Evolutionary conservation across 140 eudicot species (phyloP), one percentile per base, ranked within the genome.

Genomic region (Cichorium intybus): DNA sequence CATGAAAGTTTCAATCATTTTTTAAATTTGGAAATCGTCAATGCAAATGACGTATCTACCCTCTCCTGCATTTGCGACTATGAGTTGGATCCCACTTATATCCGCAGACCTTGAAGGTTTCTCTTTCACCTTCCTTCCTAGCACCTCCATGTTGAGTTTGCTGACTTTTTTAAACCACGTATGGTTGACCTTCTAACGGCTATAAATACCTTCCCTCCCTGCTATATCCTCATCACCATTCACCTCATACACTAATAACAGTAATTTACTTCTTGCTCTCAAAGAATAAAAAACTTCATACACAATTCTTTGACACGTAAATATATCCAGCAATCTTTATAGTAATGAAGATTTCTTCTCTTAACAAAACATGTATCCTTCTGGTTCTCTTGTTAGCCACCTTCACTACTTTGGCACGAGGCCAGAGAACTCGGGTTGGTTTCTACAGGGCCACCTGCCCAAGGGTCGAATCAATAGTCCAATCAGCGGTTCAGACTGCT

Each of bases 381-480:
- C 39, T 77, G 35, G 15, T 82, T 14, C 63, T 70, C 16, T 35
- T 80, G 8, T 60, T 61, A 8, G 66, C 75, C 12, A 58, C 39
- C 21, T 4, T 56, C 7, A 20, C 73, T 8, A 68, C 76, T 15
- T 31, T 74, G 65, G 49, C 81, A 29, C 23, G 60, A 6, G 88
- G 75, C 39, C 56, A 41, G 37, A 26, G 29, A 47, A 86, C 95
- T 4, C 56, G 81, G 23, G 63, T 70, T 1, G 87, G 85, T 10
- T 83, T 75, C 68, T 87, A 87, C 7, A 28, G 66, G 7, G 15
- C 56, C 1, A 34, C 85, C 2, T 86, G 95, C 11, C 83, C 95
- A 12, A 74, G 74, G 11, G 90, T 47, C 2, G 95, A 86, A 28
- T 75, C 81, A 8, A 81, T 83, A 29, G 90, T 86, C n/a, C 80